Percentiles rank a stretch among this genome's conserved stretches.
Conservation (phyloP, 192 early-diverging fungal genomes). For the Dissophora globulifera region DNA sequence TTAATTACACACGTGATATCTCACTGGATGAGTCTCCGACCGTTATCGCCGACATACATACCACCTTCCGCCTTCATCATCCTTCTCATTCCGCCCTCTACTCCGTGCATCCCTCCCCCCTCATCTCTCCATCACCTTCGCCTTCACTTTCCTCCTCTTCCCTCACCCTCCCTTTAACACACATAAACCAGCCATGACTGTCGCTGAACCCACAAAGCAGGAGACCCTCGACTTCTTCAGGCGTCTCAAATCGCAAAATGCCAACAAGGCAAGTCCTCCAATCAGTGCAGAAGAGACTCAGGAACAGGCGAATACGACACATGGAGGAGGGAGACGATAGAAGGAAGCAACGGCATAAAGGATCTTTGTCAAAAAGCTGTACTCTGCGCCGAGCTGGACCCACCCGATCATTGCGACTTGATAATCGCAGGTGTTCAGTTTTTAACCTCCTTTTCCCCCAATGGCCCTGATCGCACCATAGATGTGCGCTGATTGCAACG, state of each 20-base stretch:
- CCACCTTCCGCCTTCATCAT: not conserved
- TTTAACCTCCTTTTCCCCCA: not conserved
- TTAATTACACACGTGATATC: too few species aligned
- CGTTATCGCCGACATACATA: too few species aligned
- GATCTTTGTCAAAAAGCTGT: too few species aligned
- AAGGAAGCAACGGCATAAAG: too few species aligned
- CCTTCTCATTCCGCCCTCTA: constrained; percentile 4
- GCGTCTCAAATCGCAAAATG: constrained; percentile 56
- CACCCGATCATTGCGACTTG: too few species aligned
- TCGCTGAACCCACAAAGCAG: constrained; percentile 55
- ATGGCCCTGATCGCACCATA: constrained; percentile 33
- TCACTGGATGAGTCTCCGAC: too few species aligned
- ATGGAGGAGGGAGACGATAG: too few species aligned
- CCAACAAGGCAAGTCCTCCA: constrained; percentile 61
- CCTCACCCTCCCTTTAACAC: not conserved
- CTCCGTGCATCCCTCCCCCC: not conserved
- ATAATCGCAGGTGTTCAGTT: too few species aligned
- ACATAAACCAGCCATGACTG: constrained; percentile 42
- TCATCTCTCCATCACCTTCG: too few species aligned
- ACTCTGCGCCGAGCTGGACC: too few species aligned
- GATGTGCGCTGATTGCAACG: constrained; percentile 94
- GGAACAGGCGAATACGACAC: not conserved
- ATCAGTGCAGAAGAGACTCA: not conserved
- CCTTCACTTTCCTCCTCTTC: constrained; percentile 3
- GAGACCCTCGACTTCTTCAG: constrained; percentile 63